phyloP scores from a whole-genome alignment of 345 rosid species.

The Syzygium jambos region DNA sequence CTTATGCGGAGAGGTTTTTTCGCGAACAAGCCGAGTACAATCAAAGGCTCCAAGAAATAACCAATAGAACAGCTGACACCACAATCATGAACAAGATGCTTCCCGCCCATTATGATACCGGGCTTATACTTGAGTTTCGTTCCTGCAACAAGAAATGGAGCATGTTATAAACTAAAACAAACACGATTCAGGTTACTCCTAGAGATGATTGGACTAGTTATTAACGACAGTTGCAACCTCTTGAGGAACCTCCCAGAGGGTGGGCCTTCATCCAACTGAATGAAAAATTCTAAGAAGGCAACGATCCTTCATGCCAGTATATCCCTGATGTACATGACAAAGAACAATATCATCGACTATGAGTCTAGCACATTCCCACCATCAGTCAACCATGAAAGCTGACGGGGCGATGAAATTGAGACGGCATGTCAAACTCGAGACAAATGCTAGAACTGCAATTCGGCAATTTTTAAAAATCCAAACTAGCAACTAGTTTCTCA shows the following conservation, averaged over 20 bases:
- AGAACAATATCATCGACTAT: neutral
- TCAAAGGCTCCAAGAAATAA: slow-evolving; percentile 76
- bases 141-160: slow-evolving; percentile 20
- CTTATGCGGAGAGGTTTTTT: slow-evolving; percentile 53
- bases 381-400: neutral
- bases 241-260: neutral
- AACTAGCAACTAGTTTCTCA: neutral
- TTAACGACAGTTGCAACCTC: neutral
- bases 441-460: neutral
- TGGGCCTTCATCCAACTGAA: neutral
- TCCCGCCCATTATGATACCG: slow-evolving; percentile 82
- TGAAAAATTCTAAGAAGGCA: neutral
- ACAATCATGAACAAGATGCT: slow-evolving; percentile 56
- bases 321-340: neutral
- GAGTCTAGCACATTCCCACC: neutral
- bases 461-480: neutral
- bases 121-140: slow-evolving; percentile 67
- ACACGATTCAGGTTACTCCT: neutral
- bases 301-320: neutral
- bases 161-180: neutral
- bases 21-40: slow-evolving; percentile 66
- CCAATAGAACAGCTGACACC: slow-evolving; percentile 72
- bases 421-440: neutral
- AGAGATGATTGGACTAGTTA: neutral
- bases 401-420: neutral